Evolutionary conservation across 2,329 filamentous ascomycete genomes (phyloP), one percentile per base, ranked within the genome.

Genomic region (Teratosphaeria pseudoeucalypti): DNA sequence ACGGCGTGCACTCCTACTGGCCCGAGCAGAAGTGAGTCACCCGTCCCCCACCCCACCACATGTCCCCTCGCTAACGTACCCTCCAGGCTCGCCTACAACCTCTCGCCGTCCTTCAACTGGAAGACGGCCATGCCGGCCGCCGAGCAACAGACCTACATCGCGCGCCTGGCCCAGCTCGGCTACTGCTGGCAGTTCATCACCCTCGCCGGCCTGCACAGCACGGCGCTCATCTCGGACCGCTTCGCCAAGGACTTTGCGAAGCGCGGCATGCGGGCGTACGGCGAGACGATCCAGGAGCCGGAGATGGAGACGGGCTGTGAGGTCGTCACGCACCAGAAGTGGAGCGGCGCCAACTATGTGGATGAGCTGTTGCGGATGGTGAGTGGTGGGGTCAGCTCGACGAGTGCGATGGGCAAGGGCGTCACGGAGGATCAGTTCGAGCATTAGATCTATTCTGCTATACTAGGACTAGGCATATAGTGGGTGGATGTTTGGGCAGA

Each of bases 151-250:
- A 99, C 94, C 23, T 99, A 97, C 79, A 99, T 99, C 79, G 81
- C 86, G 64, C 89, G 94, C 52, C 88, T 99, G 49, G 91, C 86
- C 62, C 71, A 79, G 63, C 84, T 99, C 55, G 94, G 94, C 64
- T 99, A 99, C 84, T 95, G 90, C 84, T 99, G 94, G 94, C 94
- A 99, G 77, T 99, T 99, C 82, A 99, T 99, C 80, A 99, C 94
- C n/a, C 85, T 99, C 54, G 94, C 92, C 5, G 94, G 94, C 67
- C 82, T 99, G 72, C 94, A 99, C 81, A 95, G 90, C 63, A 96
- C 90, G 3, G 94, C 92, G 43, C 84, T 99, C 57, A 95, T 96
- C 78, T 87, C 87, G 70, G 85, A 97, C 77, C 85, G 87, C 64
- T 99, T 99, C 77, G 86, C 90, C 61, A 84, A 85, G 72, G 89